Base-by-base conservation (phyloP, 2,329 filamentous ascomycete genomes). In the Fusarium cyanostomum region DNA sequence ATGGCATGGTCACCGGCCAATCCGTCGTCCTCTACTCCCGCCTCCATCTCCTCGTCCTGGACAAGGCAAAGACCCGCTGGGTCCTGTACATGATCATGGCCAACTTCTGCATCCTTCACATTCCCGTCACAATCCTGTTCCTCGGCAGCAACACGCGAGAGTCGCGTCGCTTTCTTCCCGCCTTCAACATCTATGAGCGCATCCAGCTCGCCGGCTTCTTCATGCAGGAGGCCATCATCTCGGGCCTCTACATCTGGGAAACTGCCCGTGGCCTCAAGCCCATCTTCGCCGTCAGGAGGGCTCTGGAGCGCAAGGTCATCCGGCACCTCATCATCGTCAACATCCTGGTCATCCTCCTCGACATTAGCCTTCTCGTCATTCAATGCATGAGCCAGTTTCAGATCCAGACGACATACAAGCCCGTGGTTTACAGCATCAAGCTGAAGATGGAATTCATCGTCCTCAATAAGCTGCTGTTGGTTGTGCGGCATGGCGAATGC, bases 391-490 rank as follows among this genome's bases (percentile, higher is more conserved):
- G 50, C 31, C 58, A 64, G 37, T 66, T 66, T 16, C 62, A 56
- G 38, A 66, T 66, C 5, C 62, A 66, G 16, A 66, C 62, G 6
- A 66, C 62, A 2, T 66, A 64, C 58, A 66, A 66, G 7, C 62
- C 62, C 7, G 62, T 66, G 12, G 62, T 66, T 7, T 66, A 66
- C 49, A 66, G 62, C 54, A 66, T 66, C 24, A 66, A 66, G 34
- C 46, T 66, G 4, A 66, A 66, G 46, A 66, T 66, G 62, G 62
- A 66, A 8, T 66, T 66, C 6, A 55, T 66, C 7, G 62, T 66
- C 10, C 59, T 66, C 0, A 66, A 66, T 5, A 66, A 64, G 12
- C 11, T 66, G n/a, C 9, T 66, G 7, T 4, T 66, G 2, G 35
- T 66, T 2, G 62, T 64, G 1, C 58, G 64, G 8, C 62, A 66